Evolutionary conservation across 164 flowering plant species (phyloP).

Genomic region (Vitis labrusca): DNA sequence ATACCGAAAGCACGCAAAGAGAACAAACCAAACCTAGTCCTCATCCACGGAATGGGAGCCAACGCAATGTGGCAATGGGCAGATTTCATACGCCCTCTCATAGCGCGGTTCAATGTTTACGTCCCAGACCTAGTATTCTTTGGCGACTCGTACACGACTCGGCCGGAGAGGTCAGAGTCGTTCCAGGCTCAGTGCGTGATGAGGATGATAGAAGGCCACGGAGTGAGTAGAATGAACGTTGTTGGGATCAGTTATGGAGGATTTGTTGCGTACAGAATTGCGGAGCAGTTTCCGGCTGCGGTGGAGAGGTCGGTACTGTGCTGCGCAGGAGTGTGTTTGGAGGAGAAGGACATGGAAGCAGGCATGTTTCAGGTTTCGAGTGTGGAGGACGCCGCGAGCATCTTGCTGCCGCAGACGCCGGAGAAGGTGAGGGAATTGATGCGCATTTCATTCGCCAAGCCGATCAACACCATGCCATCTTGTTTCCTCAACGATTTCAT

Average conservation of each 20-base stretch:
- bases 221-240: constrained; percentile 28
- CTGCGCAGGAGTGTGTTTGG: constrained; percentile 45
- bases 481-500: constrained; percentile 39
- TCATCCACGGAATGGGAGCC: constrained; percentile 63
- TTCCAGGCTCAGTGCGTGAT: constrained; percentile 57
- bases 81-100: constrained; percentile 26
- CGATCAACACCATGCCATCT: constrained; percentile 22
- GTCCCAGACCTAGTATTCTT: constrained; percentile 62
- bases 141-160: constrained; percentile 50
- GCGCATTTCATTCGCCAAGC: constrained; percentile 23
- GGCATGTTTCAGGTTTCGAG: constrained; percentile 33
- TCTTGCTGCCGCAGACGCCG: constrained; percentile 37
- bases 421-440: constrained; percentile 30
- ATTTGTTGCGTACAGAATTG: constrained; percentile 58
- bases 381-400: constrained; percentile 30
- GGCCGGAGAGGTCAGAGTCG: constrained; percentile 45
- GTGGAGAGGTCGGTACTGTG: constrained; percentile 44
- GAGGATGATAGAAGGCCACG: constrained; percentile 33
- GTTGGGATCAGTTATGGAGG: constrained; percentile 66
- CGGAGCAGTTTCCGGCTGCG: constrained; percentile 45
- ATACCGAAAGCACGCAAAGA: constrained; percentile 25
- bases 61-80: constrained; percentile 66
- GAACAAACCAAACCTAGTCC: constrained; percentile 32
- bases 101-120: constrained; percentile 43
- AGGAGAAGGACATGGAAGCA: constrained; percentile 35